Conservation (phyloP, 345 rosid genomes). For the Citrus glauca region DNA sequence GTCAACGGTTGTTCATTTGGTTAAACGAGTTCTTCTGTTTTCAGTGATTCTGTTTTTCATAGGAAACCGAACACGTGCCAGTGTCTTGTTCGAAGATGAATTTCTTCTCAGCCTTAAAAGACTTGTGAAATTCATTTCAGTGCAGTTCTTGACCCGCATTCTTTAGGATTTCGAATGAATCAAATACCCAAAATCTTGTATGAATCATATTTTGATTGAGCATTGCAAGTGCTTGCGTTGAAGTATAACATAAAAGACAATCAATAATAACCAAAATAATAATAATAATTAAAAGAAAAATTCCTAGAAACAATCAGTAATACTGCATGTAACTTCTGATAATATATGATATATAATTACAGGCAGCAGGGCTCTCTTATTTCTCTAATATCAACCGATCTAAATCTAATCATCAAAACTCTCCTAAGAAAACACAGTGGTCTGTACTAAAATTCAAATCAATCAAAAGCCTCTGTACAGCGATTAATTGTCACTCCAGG, state of each 20-base stretch:
- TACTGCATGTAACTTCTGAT: background rate
- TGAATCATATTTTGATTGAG: background rate
- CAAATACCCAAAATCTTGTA: background rate
- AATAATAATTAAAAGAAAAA: background rate
- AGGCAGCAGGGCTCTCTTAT: constrained; percentile 7
- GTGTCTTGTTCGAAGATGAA: too few species aligned
- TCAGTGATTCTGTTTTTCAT: too few species aligned
- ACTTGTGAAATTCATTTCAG: too few species aligned
- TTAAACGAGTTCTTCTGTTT: too few species aligned
- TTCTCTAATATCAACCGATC: background rate
- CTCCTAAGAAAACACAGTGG: too few species aligned
- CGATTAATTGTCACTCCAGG: background rate
- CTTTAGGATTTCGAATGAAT: too few species aligned
- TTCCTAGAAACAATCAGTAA: constrained; percentile 6
- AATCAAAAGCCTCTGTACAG: constrained; percentile 33
- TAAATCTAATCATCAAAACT: constrained; percentile 12
- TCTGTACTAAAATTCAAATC: background rate
- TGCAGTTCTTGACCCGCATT: too few species aligned
- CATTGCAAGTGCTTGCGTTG: background rate
- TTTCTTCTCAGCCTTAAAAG: too few species aligned
- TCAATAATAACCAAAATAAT: background rate
- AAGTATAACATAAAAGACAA: background rate
- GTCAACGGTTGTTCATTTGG: too few species aligned
- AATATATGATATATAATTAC: background rate
- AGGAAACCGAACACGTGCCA: too few species aligned